Conservation (phyloP, 2,329 filamentous ascomycete genomes). For the Pezicula carpinea region DNA sequence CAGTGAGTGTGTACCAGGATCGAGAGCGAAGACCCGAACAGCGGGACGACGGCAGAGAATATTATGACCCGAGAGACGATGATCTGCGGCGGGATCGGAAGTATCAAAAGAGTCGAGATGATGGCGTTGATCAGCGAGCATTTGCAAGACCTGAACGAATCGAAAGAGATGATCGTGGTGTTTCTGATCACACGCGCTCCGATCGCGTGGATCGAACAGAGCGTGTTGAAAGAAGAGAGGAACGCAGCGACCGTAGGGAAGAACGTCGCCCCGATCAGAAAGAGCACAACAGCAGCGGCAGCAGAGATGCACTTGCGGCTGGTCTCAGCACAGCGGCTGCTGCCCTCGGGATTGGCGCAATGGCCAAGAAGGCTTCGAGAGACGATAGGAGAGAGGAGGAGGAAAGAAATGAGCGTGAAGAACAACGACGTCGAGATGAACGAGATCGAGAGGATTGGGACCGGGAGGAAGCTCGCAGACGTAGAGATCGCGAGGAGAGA, state of each 20-base stretch:
- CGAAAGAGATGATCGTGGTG: conserved; percentile 6
- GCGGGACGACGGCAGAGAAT: conserved; percentile 20
- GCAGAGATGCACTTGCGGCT: conserved; percentile 24
- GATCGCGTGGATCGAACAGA: conserved; percentile 10
- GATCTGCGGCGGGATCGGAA: conserved; percentile 16
- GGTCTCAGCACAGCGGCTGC: conserved; percentile 28
- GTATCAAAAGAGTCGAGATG: conserved; percentile 22
- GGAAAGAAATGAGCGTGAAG: conserved; percentile 17
- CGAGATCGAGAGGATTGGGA: conserved; percentile 5
- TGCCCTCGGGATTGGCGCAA: conserved; percentile 26
- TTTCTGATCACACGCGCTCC: not conserved
- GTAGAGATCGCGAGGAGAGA: conserved; percentile 19
- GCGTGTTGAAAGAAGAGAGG: conserved; percentile 10
- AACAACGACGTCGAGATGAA: conserved; percentile 18
- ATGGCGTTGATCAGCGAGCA: conserved; percentile 22
- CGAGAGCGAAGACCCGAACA: conserved; percentile 13
- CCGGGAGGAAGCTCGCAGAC: conserved; percentile 23
- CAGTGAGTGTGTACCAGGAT: conserved; percentile 25
- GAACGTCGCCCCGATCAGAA: conserved; percentile 3
- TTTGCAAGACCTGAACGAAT: conserved; percentile 19
- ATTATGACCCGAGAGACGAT: conserved; percentile 26
- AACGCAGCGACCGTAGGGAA: conserved; percentile 7
- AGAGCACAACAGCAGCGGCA: conserved; percentile 19
- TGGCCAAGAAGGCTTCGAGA: conserved; percentile 17
- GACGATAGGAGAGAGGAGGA: conserved; percentile 14